Evolutionary conservation across 2,329 filamentous ascomycete species (phyloP), one percentile per base, ranked within the genome.

Genomic region (Aschersonia sp.): DNA sequence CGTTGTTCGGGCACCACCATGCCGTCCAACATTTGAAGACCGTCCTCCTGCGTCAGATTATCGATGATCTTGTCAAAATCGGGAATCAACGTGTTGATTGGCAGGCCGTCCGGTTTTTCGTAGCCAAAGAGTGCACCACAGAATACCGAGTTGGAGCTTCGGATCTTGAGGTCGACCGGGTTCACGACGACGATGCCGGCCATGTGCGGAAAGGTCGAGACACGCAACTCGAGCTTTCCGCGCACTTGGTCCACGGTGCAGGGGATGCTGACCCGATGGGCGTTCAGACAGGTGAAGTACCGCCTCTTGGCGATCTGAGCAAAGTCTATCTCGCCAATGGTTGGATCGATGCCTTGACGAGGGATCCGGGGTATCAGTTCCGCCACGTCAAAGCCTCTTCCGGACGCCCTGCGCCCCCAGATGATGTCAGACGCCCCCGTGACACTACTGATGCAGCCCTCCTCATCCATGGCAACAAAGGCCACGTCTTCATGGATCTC

Each of bases 121-220:
- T 94, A 82, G 4, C 92, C 92, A 62, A 98, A 98, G 3, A 98
- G 72, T 0, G 89, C 88, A 5, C 87, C 85, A 5, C 87, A 94
- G 60, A 98, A 97, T 28, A 94, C 91, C 3, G 88, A 86, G 63
- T 98, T 98, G 6, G 89, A 92, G 66, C 89, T 96, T 60, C 85
- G 85, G 57, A 98, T 85, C 45, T 79, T 78, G 53, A 97, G 73
- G 1, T 76, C 80, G 31, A 80, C 70, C 1, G 91, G 84, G n/a
- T 85, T 84, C 9, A 98, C 73, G 6, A 98, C 89, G 59, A 98
- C 82, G 58, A 98, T 96, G 45, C 92, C 92, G 48, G 92, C 92
- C 65, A 98, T 96, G 61, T 98, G 91, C 12, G 92, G 92, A 54
- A 96, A 94, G 60, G 89, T 95, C 12, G 91, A 95, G 43, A 98